These are phyloP conservation scores for Sarcomyxa edulis DNA, from an alignment of 768 basidiomycete genomes.

Conservation along the genomic window DNA sequence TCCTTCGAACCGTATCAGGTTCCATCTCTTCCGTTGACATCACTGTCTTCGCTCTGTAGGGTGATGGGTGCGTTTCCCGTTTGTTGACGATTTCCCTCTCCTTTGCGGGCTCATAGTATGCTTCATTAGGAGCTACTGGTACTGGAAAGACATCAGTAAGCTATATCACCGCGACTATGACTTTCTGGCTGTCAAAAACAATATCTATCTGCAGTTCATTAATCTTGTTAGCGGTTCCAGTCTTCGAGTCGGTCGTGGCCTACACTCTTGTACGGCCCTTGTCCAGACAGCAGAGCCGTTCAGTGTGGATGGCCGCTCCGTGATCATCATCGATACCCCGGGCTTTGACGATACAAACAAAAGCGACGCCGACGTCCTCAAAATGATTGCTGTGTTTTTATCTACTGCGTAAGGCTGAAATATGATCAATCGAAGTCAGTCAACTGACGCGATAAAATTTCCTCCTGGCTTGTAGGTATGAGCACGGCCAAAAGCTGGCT, in stretches of 20 bases:
- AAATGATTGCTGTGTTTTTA: slow-evolving; percentile 40
- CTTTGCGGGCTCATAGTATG: too few relatives aligned
- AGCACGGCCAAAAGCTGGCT: slow-evolving; percentile 19
- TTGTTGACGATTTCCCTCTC: too few relatives aligned
- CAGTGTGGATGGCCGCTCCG: slow-evolving; percentile 30
- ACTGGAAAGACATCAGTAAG: slow-evolving; percentile 4
- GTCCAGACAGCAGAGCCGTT: slow-evolving; percentile 40
- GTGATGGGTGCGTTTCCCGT: too few relatives aligned
- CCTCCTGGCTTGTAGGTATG: slow-evolving; percentile 8
- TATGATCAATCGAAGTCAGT: neutral
- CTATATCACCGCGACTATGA: neutral
- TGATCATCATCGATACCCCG: slow-evolving; percentile 52
- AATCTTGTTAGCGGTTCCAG: slow-evolving; percentile 46
- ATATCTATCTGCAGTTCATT: slow-evolving; percentile 38
- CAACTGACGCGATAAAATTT: neutral
- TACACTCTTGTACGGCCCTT: slow-evolving; percentile 46
- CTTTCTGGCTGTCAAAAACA: neutral
- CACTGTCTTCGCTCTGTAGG: too few relatives aligned
- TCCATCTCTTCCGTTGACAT: too few relatives aligned
- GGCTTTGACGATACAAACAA: slow-evolving; percentile 51
- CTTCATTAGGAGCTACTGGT: slow-evolving; percentile 2
- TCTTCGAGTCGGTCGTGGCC: slow-evolving; percentile 36
- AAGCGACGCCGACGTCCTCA: slow-evolving; percentile 43
- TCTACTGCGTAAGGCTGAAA: slow-evolving; percentile 11
- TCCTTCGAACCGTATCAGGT: too few relatives aligned